Evolutionary conservation across 305 asterid species (phyloP).

Genomic region (Solanum hybrid): DNA sequence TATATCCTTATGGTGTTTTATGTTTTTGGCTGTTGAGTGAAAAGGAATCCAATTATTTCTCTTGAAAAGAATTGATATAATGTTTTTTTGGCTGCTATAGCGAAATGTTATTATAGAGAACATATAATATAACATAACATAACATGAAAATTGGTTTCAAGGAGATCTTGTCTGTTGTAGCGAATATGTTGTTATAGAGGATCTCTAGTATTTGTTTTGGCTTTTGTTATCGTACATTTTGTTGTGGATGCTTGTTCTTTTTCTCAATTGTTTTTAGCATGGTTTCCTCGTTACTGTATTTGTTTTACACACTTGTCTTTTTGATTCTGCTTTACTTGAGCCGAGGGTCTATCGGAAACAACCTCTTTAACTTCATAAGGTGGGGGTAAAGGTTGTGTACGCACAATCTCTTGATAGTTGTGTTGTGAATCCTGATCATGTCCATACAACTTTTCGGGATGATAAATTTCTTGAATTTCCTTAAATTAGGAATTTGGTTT

Average conservation of each 20-base stretch:
- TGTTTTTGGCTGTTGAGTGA: not conserved
- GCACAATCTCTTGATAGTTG: not conserved
- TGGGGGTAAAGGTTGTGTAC: not conserved
- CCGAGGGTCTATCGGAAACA: not conserved
- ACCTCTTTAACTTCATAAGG: not conserved
- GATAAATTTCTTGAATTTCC: not conserved
- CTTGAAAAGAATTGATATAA: not conserved
- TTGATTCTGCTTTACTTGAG: not conserved
- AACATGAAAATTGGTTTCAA: not conserved
- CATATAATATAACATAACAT: not conserved
- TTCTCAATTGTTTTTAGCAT: not conserved
- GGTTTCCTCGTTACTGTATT: not conserved
- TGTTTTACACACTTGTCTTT: not conserved
- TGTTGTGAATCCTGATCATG: not conserved
- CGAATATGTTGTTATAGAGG: not conserved
- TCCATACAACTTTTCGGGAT: not conserved
- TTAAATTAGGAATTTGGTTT: not conserved
- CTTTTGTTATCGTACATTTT: not conserved
- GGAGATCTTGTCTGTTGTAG: not conserved
- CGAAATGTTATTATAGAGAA: not conserved
- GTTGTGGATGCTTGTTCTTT: not conserved
- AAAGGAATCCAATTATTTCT: not conserved
- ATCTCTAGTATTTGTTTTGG: not conserved
- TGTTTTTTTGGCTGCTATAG: not conserved
- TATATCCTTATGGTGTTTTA: not conserved